Evolutionary conservation across 306 rosid genomes (phyloP).

Genomic region (Glycine soja): DNA sequence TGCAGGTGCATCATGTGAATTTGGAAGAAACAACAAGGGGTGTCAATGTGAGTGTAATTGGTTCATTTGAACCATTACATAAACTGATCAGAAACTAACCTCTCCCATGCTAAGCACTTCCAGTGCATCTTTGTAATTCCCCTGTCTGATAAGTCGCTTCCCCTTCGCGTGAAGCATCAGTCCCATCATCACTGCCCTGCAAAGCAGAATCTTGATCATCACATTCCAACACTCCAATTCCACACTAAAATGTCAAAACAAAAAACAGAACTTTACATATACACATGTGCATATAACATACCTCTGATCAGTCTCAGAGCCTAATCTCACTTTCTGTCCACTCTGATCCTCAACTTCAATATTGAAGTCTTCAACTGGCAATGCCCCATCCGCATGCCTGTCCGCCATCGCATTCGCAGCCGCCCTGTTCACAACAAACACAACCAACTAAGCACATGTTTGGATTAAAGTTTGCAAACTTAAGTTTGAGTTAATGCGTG

Average conservation of each 20-base stretch:
- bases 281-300: slow-evolving; percentile 34
- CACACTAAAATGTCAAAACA: not conserved
- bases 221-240: not conserved
- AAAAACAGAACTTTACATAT: not conserved
- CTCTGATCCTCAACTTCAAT: slow-evolving; percentile 93
- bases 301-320: slow-evolving; percentile 86
- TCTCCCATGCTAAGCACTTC: slow-evolving; percentile 92
- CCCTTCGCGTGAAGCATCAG: slow-evolving; percentile 91
- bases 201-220: slow-evolving; percentile 28
- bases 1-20: not conserved
- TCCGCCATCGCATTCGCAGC: slow-evolving; percentile 74
- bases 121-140: slow-evolving; percentile 79
- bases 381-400: slow-evolving; percentile 80
- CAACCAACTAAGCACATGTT: too few species aligned
- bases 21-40: not conserved
- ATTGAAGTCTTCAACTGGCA: slow-evolving; percentile 80
- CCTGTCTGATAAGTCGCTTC: slow-evolving; percentile 65
- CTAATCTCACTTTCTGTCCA: slow-evolving; percentile 77
- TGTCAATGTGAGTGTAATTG: not conserved
- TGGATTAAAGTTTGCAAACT: too few species aligned
- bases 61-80: not conserved
- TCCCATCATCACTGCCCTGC: slow-evolving; percentile 97
- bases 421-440: slow-evolving; percentile 56
- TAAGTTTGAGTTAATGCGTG: too few species aligned
- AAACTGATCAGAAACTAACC: slow-evolving; percentile 56